Conservation (phyloP, 116 monocot genomes). For the Dioscorea cayenensis region DNA sequence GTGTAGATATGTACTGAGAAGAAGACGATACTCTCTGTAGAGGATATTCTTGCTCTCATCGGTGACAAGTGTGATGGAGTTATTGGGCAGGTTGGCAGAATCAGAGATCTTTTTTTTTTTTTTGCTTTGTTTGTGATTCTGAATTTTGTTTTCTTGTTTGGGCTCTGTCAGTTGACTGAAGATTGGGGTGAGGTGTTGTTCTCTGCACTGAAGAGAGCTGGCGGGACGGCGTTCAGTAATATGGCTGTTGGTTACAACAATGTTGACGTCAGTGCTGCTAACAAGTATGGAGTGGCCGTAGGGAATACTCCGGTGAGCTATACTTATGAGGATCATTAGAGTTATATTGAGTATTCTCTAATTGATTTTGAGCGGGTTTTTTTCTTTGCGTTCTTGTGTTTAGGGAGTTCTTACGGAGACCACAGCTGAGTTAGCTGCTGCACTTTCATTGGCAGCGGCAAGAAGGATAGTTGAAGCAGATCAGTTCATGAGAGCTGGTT, state of each 20-base stretch:
- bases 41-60: conserved; percentile 93
- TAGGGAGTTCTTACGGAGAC: conserved; percentile 99
- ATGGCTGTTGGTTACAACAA: conserved; percentile 99
- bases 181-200: conserved; percentile 98
- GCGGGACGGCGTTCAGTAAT: conserved; percentile 91
- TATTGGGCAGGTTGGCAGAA: conserved; percentile 64
- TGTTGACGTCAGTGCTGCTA: conserved; percentile 80
- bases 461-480: conserved; percentile 96
- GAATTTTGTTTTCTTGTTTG: background rate
- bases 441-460: conserved; percentile 79
- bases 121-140: background rate
- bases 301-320: conserved; percentile 88
- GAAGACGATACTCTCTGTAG: conserved; percentile 90
- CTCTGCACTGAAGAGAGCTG: conserved; percentile 78
- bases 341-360: too few relatives aligned
- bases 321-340: too few relatives aligned
- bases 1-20: conserved; percentile 87
- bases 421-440: conserved; percentile 88
- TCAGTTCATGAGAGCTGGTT: conserved; percentile 91
- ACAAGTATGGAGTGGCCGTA: conserved; percentile 65
- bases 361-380: background rate
- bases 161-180: conserved; percentile 65
- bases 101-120: background rate
- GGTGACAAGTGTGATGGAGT: conserved; percentile 91
- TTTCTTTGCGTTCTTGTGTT: background rate